A percentile compares a stretch with the other conserved stretches of the same genome.
These are phyloP conservation scores for Globisporangium barbulae DNA, from an alignment of 352 stramenopile genomes.

Conservation along the genomic window DNA sequence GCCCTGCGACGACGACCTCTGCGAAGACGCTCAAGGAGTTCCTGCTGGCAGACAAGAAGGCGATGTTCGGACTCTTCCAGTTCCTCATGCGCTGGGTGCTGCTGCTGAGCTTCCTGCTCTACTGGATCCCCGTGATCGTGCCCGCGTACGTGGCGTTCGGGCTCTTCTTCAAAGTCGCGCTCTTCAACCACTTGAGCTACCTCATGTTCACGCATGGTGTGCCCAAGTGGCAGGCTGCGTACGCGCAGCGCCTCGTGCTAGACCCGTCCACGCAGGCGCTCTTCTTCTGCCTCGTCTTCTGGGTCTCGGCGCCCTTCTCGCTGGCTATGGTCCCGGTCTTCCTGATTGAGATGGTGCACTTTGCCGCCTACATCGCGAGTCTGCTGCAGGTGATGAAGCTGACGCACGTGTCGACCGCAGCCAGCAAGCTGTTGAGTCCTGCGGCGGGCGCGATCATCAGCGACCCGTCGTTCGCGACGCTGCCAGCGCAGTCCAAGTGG, in stretches of 20 bases:
- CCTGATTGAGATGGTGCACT: constrained; percentile 79
- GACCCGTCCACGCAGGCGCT: constrained; percentile 81
- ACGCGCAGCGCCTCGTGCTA: constrained; percentile 78
- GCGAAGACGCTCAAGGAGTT: constrained; percentile 48
- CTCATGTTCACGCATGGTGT: constrained; percentile 76
- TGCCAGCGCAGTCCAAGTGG: constrained; percentile 70
- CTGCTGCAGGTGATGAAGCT: constrained; percentile 63
- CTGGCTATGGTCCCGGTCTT: constrained; percentile 81
- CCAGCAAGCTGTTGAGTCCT: constrained; percentile 49
- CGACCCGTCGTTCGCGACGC: constrained; percentile 49
- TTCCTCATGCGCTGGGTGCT: constrained; percentile 61
- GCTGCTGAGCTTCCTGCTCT: constrained; percentile 66
- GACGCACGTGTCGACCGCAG: constrained; percentile 35
- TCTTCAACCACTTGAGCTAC: constrained; percentile 79
- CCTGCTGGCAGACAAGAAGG: constrained; percentile 51
- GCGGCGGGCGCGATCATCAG: constrained; percentile 57
- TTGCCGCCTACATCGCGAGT: constrained; percentile 52
- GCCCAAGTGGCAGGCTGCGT: constrained; percentile 64
- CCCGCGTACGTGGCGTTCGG: constrained; percentile 46
- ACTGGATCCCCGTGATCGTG: constrained; percentile 59
- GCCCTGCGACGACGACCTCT: constrained; percentile 11
- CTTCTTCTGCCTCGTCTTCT: constrained; percentile 87
- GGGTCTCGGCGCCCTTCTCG: constrained; percentile 65
- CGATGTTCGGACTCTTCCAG: constrained; percentile 71
- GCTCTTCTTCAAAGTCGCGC: constrained; percentile 79